Evolutionary conservation across 139 green algal species (phyloP).

Genomic region (Pleodorina starrii): DNA sequence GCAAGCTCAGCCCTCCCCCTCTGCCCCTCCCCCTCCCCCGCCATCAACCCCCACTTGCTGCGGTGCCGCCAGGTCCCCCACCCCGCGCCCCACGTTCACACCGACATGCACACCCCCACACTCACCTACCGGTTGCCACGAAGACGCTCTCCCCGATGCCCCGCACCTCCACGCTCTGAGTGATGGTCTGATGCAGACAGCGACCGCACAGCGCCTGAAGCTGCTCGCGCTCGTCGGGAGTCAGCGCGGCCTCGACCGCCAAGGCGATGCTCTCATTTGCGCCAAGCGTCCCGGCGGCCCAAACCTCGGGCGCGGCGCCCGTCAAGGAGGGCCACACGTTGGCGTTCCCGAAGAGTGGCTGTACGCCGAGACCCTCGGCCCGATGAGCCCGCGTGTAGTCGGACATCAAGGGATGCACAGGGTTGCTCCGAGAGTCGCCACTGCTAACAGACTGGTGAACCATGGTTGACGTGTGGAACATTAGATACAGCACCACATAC

Average conservation of each 20-base stretch:
- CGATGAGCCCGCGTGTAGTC: not conserved
- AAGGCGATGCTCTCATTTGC: not conserved
- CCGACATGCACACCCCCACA: too few species aligned
- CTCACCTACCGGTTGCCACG: constrained; percentile 19
- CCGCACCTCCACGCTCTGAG: constrained; percentile 50
- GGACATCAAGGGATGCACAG: not conserved
- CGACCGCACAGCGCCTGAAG: constrained; percentile 63
- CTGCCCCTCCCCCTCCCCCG: too few species aligned
- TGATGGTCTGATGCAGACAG: constrained; percentile 70
- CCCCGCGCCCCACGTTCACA: not conserved
- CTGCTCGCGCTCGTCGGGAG: not conserved
- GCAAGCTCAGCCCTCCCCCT: too few species aligned
- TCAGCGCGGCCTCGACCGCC: not conserved
- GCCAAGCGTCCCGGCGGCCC: constrained; percentile 14
- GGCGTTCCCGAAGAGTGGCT: not conserved
- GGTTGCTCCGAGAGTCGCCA: too few species aligned
- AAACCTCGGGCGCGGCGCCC: not conserved
- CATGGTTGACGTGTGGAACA: not conserved
- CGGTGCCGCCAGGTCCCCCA: too few species aligned
- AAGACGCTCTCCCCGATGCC: constrained; percentile 53
- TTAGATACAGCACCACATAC: not conserved
- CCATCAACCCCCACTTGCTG: too few species aligned
- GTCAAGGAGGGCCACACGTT: constrained; percentile 20
- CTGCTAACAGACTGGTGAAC: too few species aligned
- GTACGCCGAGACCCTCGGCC: not conserved